A percentile compares a stretch with the other conserved stretches of the same genome.
Conservation (phyloP, 495 filamentous ascomycete species). For the Jackrogersella multiformis region DNA sequence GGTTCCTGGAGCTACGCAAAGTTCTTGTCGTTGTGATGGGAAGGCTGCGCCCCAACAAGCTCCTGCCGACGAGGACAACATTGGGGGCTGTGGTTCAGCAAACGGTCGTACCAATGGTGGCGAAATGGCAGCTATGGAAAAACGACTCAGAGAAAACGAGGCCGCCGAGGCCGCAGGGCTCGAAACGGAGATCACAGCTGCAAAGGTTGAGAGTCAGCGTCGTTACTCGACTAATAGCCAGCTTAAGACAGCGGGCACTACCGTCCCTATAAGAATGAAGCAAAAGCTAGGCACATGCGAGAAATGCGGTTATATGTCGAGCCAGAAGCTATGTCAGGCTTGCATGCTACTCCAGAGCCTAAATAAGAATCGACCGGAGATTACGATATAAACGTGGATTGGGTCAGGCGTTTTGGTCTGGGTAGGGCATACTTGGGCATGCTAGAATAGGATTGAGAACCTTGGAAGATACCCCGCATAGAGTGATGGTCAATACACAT, state of each 20-base stretch:
- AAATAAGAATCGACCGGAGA: slow-evolving; percentile 89
- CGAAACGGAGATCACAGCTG: slow-evolving; percentile 76
- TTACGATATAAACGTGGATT: slow-evolving; percentile 62
- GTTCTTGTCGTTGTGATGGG: slow-evolving; percentile 51
- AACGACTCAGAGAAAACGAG: slow-evolving; percentile 74
- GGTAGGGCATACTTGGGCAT: slow-evolving; percentile 11
- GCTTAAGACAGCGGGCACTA: slow-evolving; percentile 40
- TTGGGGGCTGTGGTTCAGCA: slow-evolving; percentile 78
- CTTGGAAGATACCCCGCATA: slow-evolving; percentile 41
- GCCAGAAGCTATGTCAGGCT: slow-evolving; percentile 93
- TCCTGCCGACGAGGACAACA: slow-evolving; percentile 66
- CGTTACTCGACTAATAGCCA: slow-evolving; percentile 26
- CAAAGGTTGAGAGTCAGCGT: slow-evolving; percentile 38
- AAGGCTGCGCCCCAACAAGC: slow-evolving; percentile 33
- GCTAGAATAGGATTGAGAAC: slow-evolving; percentile 22
- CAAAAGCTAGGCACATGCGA: slow-evolving; percentile 88
- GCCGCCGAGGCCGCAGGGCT: slow-evolving; percentile 59
- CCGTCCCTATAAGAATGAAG: slow-evolving; percentile 40
- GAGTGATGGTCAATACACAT: slow-evolving; percentile 5
- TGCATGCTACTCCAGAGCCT: slow-evolving; percentile 89
- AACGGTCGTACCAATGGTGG: slow-evolving; percentile 75
- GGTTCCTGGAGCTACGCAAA: slow-evolving; percentile 67
- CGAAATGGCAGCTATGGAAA: slow-evolving; percentile 95
- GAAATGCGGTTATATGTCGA: slow-evolving; percentile 94
- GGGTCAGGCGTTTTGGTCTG: slow-evolving; percentile 23